Evolutionary conservation across 2,329 filamentous ascomycete genomes (phyloP).

Genomic region (Colletotrichum sp.): DNA sequence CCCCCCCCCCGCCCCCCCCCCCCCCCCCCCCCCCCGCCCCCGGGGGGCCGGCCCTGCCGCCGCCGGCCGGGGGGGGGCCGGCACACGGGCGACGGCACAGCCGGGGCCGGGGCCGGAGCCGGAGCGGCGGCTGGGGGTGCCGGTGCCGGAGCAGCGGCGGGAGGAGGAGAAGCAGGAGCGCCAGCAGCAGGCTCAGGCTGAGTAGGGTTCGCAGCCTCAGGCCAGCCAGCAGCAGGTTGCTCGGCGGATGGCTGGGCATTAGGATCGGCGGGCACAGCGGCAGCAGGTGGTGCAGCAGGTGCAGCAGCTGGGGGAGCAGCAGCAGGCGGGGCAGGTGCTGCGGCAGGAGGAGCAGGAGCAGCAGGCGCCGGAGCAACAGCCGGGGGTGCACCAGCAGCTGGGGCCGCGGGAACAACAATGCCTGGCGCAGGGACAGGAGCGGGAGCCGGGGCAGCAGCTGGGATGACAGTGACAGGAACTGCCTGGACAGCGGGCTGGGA

Average conservation of each 20-base stretch:
- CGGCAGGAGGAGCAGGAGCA: not conserved
- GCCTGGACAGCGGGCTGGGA: conserved; percentile 8
- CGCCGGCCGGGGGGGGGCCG: too few species aligned
- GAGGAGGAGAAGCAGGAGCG: not conserved
- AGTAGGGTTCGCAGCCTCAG: not conserved
- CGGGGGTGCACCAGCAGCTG: not conserved
- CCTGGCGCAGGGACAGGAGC: not conserved
- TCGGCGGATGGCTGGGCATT: not conserved
- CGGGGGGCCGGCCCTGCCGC: too few species aligned
- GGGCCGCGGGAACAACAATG: not conserved
- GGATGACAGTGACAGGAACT: not conserved
- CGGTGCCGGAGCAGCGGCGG: not conserved
- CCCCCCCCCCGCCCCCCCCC: too few species aligned
- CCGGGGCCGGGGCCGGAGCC: not conserved
- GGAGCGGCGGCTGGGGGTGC: not conserved
- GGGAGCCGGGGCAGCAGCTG: not conserved
- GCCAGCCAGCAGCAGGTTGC: not conserved
- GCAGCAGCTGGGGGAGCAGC: not conserved
- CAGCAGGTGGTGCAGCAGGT: not conserved
- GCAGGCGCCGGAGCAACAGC: not conserved
- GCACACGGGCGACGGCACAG: too few species aligned
- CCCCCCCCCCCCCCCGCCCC: too few species aligned
- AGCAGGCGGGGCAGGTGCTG: not conserved
- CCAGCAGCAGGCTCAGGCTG: not conserved
- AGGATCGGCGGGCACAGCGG: not conserved